Evolutionary conservation across 352 stramenopile genomes (phyloP).

Genomic region (Phytophthora litchii): DNA sequence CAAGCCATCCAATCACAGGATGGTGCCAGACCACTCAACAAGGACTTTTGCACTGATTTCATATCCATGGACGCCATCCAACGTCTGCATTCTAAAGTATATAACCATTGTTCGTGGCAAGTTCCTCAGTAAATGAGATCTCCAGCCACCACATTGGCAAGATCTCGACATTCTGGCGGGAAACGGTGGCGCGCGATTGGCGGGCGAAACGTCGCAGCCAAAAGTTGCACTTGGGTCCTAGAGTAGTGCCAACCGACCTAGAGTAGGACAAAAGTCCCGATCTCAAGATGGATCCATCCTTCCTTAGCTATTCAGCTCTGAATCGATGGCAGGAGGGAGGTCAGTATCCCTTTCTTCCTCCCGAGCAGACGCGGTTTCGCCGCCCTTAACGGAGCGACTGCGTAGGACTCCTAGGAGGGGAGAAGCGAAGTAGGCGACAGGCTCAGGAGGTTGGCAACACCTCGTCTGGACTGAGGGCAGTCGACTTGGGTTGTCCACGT

Average conservation of each 20-base stretch:
- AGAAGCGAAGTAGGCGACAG: slow-evolving; percentile 3
- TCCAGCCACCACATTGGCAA: too few species aligned
- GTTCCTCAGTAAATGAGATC: slow-evolving; percentile 9
- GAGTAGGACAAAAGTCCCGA: too few species aligned
- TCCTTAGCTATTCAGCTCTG: slow-evolving; percentile 3
- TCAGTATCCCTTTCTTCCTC: slow-evolving; percentile 32
- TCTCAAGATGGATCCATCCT: too few species aligned
- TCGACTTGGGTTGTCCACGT: neutral
- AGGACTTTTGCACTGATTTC: neutral
- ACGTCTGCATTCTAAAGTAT: slow-evolving; percentile 17
- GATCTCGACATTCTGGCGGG: slow-evolving; percentile 2
- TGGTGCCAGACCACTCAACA: neutral
- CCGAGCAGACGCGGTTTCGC: slow-evolving; percentile 18
- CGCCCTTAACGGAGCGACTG: slow-evolving; percentile 5
- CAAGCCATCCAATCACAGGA: slow-evolving; percentile 14
- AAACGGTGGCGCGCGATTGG: neutral
- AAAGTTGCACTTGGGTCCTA: slow-evolving; percentile 19
- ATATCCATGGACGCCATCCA: slow-evolving; percentile 1
- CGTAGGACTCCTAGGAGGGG: neutral
- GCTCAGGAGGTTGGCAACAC: too few species aligned
- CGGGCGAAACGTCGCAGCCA: slow-evolving; percentile 4
- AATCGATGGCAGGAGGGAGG: slow-evolving; percentile 23
- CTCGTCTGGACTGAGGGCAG: too few species aligned
- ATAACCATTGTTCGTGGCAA: slow-evolving; percentile 5
- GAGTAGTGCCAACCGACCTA: too few species aligned